Percentiles rank a stretch among this genome's conserved stretches.
Evolutionary conservation across 192 early-diverging fungal genomes (phyloP).

Genomic region (Lobosporangium transversale): DNA sequence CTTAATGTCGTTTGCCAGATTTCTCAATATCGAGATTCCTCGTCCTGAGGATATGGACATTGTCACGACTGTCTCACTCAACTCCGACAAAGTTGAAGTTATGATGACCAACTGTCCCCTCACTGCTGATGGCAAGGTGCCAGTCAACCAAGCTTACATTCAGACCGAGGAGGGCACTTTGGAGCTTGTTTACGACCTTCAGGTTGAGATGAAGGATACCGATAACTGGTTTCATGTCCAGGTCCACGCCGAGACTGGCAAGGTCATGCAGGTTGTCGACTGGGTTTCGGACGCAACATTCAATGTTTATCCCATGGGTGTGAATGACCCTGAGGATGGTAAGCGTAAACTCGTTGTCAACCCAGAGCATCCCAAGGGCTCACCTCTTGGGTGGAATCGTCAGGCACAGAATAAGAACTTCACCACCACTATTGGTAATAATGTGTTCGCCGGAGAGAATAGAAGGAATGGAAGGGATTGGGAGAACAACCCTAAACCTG

Average conservation of each 20-base stretch:
- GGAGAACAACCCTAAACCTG: constrained; percentile 82
- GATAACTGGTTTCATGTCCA: constrained; percentile 83
- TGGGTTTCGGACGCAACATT: constrained; percentile 85
- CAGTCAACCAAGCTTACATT: constrained; percentile 72
- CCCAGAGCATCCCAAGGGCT: constrained; percentile 65
- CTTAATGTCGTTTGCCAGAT: constrained; percentile 66
- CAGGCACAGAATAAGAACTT: constrained; percentile 65
- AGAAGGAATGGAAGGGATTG: constrained; percentile 75
- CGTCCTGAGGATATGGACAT: constrained; percentile 55
- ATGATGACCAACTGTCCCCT: constrained; percentile 63
- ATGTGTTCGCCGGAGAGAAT: constrained; percentile 91
- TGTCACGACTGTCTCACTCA: constrained; percentile 47
- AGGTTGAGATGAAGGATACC: constrained; percentile 76
- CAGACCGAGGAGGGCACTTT: constrained; percentile 65
- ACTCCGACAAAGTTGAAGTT: constrained; percentile 46
- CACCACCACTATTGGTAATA: constrained; percentile 88
- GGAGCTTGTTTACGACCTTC: constrained; percentile 84
- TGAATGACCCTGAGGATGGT: constrained; percentile 82
- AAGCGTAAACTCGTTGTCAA: constrained; percentile 62
- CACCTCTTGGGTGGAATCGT: constrained; percentile 82
- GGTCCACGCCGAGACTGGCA: constrained; percentile 67
- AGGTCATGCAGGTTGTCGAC: constrained; percentile 79
- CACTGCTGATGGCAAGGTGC: constrained; percentile 62
- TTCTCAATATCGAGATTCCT: constrained; percentile 65
- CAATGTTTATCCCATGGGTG: constrained; percentile 83